These are phyloP conservation scores for thale cress (Arabidopsis thaliana) DNA, from an alignment of 345 rosid genomes.

Conservation along the genomic window DNA sequence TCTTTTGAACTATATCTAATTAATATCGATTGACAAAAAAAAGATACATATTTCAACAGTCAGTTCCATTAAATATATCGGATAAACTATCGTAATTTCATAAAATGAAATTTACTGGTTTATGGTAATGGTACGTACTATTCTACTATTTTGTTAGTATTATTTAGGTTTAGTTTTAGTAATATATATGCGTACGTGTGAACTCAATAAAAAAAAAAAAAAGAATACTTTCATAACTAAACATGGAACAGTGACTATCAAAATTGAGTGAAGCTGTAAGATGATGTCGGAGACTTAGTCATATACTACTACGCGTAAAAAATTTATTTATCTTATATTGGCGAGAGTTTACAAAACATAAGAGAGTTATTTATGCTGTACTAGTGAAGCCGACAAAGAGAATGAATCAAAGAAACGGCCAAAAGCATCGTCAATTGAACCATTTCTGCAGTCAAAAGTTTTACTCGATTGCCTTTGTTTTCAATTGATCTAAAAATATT, in stretches of 20 bases:
- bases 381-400: conserved; percentile 10
- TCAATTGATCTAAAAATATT: conserved; percentile 16
- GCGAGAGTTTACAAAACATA: too few relatives aligned
- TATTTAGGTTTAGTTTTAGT: background rate
- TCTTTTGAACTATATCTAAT: too few relatives aligned
- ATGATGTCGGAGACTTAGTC: conserved; percentile 12
- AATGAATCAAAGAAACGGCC: too few relatives aligned
- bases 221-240: background rate
- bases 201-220: background rate
- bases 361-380: background rate
- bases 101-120: background rate
- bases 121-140: background rate
- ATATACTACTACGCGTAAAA: too few relatives aligned
- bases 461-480: conserved; percentile 3
- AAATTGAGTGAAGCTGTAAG: conserved; percentile 8
- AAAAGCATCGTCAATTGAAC: conserved; percentile 11
- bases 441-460: conserved; percentile 5
- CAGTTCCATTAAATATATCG: background rate
- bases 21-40: too few relatives aligned
- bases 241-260: background rate
- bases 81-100: background rate
- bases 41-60: background rate
- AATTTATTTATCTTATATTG: too few relatives aligned
- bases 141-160: background rate
- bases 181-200: background rate